A percentile compares a stretch with the other conserved stretches of the same genome.
These are phyloP conservation scores for Naganishia randhawae DNA, from an alignment of 768 basidiomycete species.

Conservation along the genomic window DNA sequence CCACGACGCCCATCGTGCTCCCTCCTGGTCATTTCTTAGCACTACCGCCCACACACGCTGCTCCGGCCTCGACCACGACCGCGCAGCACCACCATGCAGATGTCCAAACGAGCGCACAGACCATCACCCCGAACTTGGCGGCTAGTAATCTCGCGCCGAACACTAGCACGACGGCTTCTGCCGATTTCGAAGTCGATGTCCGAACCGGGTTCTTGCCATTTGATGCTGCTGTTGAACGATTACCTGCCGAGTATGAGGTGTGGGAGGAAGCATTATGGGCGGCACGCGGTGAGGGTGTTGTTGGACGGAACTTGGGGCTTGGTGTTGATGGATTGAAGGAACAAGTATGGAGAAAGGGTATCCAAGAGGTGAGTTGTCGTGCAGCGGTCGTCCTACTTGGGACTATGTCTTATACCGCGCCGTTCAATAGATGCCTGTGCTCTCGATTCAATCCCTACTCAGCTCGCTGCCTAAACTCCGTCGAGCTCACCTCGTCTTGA, in stretches of 20 bases:
- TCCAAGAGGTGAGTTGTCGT: conserved; percentile 57
- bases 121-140: conserved; percentile 4
- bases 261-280: conserved; percentile 62
- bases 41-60: conserved; percentile 5
- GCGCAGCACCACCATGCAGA: background rate
- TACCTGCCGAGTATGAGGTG: conserved; percentile 62
- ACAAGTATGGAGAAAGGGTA: conserved; percentile 65
- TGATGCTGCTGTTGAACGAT: conserved; percentile 62
- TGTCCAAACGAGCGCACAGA: background rate
- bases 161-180: conserved; percentile 62
- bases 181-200: conserved; percentile 89
- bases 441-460: conserved; percentile 59
- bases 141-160: conserved; percentile 17
- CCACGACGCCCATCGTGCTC: background rate
- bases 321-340: conserved; percentile 52
- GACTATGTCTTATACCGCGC: background rate
- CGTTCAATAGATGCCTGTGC: conserved; percentile 60
- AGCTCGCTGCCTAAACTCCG: conserved; percentile 63
- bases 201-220: conserved; percentile 89
- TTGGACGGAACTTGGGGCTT: conserved; percentile 42
- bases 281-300: conserved; percentile 57
- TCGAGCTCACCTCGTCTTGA: conserved; percentile 81
- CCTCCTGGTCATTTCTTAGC: conserved; percentile 19
- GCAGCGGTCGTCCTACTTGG: background rate
- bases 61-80: background rate